Evolutionary conservation across 2,329 filamentous ascomycete genomes (phyloP), one percentile per base, ranked within the genome.

Genomic region (Fusarium chlamydosporum): DNA sequence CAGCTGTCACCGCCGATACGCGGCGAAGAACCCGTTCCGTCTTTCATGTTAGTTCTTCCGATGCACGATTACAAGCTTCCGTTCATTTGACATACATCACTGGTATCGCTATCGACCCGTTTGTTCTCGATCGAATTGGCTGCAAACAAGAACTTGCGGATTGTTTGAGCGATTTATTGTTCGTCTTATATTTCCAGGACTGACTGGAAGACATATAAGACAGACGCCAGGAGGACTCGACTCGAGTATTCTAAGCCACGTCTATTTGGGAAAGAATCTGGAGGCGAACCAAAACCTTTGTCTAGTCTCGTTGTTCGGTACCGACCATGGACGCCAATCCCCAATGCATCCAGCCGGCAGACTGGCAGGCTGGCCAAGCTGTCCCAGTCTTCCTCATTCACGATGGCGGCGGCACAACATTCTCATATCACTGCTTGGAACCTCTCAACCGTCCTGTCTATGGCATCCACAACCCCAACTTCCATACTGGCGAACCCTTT

Each of bases 401-500:
- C 76, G 87, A 89, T 65, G 87, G 87, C 67, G 86, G 87, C 67
- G 87, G 87, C 72, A 89, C 87, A 3, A 84, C 82, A 4, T 88
- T 86, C 72, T 82, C 81, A 68, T 89, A 89, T 74, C 82, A 86
- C 75, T 84, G 83, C 65, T 79, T 89, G 6, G 80, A 82, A 18
- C 72, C 79, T 2, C 78, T 89, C 23, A 76, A 77, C 34, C 84
- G 87, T 7, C 76, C 79, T 18, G 76, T 87, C 37, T 87, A 84
- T 65, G 87, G 82, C 52, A 85, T 89, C 56, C 77, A 81, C 61
- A 89, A 89, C 73, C 84, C 86, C 6, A 78, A 79, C 60, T 88
- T 87, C 70, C 75, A 79, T 62, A 79, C 80, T 2, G 82, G 81
- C 9, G 75, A 80, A 15, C 76, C 76, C 7, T 89, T 86, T 78